Conservation (phyloP, 2,329 filamentous ascomycete species). For the Paecilomyces formosus region DNA sequence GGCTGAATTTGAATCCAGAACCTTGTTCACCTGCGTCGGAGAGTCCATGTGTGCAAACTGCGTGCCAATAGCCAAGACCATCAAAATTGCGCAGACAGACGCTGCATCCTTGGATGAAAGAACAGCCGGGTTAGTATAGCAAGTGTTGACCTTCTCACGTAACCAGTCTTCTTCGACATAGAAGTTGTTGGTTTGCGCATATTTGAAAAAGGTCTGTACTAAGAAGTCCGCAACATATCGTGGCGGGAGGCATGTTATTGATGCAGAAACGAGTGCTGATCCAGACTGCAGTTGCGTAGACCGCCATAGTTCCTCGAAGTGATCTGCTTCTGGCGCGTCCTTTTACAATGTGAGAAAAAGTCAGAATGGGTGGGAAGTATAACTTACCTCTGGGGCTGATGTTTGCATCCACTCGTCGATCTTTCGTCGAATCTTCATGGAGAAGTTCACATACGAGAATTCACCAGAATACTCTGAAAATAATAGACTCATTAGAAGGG, state of each 20-base stretch:
- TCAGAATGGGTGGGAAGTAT: not conserved
- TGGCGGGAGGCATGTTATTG: slow-evolving; percentile 33
- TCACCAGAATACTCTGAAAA: slow-evolving; percentile 37
- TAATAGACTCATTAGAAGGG: slow-evolving; percentile 1
- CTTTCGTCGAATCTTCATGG: slow-evolving; percentile 34
- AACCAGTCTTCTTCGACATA: slow-evolving; percentile 38
- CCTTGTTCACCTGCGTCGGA: slow-evolving; percentile 25
- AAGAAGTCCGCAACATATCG: slow-evolving; percentile 38
- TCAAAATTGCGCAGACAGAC: slow-evolving; percentile 34
- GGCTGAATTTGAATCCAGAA: slow-evolving; percentile 15
- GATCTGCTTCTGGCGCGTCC: slow-evolving; percentile 29
- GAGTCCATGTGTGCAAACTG: slow-evolving; percentile 39
- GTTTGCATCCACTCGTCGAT: slow-evolving; percentile 37
- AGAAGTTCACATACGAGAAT: slow-evolving; percentile 39
- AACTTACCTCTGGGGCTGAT: slow-evolving; percentile 26
- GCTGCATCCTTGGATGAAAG: slow-evolving; percentile 32
- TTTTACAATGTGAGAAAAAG: slow-evolving; percentile 9
- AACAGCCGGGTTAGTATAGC: slow-evolving; percentile 28
- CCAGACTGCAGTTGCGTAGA: slow-evolving; percentile 34
- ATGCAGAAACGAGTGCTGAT: slow-evolving; percentile 28
- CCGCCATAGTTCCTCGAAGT: slow-evolving; percentile 36
- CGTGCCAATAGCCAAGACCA: slow-evolving; percentile 37
- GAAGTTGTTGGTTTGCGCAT: slow-evolving; percentile 37
- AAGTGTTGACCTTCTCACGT: slow-evolving; percentile 28
- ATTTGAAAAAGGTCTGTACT: slow-evolving; percentile 37